A percentile compares a stretch with the other conserved stretches of the same genome.
phyloP scores from a whole-genome alignment of 768 basidiomycete genomes.

The Lactifluus volemus region DNA sequence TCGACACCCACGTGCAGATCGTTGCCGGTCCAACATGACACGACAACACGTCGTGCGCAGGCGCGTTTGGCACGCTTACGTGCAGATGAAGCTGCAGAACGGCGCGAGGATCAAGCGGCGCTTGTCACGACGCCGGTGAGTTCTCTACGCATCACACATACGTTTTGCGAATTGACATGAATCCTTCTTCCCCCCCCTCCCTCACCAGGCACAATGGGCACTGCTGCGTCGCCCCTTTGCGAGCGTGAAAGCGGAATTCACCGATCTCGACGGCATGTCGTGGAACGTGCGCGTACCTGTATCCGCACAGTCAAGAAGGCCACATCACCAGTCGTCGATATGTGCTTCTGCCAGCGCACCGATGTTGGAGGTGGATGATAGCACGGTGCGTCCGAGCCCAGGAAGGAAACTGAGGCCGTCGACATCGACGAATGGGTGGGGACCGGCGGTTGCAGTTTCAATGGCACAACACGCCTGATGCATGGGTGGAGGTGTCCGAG shows the following conservation, averaged over 20 bases:
- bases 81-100: slow-evolving; percentile 10
- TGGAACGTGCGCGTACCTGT: slow-evolving; percentile 31
- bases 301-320: background rate
- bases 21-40: slow-evolving; percentile 3
- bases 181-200: background rate
- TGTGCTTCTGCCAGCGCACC: background rate
- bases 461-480: background rate
- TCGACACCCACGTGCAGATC: background rate
- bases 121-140: slow-evolving; percentile 13
- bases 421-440: background rate
- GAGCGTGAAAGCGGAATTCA: slow-evolving; percentile 52
- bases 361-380: background rate
- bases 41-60: slow-evolving; percentile 9
- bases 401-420: background rate
- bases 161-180: background rate
- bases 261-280: slow-evolving; percentile 49
- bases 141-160: background rate
- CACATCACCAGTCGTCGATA: background rate
- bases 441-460: background rate
- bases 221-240: slow-evolving; percentile 35
- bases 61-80: slow-evolving; percentile 9
- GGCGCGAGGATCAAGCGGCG: slow-evolving; percentile 11
- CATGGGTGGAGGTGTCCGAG: background rate
- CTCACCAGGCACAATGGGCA: slow-evolving; percentile 26
- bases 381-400: slow-evolving; percentile 1